phyloP scores from a whole-genome alignment of 2,329 filamentous ascomycete species.

The Fusarium sp. region DNA sequence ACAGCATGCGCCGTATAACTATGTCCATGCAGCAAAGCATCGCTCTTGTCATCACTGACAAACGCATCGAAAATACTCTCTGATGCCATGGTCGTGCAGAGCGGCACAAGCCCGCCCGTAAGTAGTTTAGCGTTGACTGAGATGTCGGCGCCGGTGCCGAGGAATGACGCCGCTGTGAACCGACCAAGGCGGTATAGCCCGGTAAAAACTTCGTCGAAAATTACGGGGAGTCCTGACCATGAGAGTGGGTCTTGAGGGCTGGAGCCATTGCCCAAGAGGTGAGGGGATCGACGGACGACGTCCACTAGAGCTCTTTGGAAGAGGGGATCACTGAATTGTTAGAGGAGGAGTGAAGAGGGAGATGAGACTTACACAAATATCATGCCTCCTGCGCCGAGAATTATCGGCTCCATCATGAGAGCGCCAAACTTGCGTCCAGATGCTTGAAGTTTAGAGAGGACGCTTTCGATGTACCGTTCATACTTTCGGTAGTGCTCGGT shows the following conservation, averaged over 20 bases:
- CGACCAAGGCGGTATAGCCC: constrained; percentile 84
- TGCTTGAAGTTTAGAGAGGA: constrained; percentile 60
- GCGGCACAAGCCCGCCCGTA: constrained; percentile 80
- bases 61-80: constrained; percentile 78
- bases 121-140: constrained; percentile 85
- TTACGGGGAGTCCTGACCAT: constrained; percentile 80
- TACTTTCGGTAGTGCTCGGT: constrained; percentile 62
- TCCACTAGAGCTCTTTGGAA: constrained; percentile 79
- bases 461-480: constrained; percentile 64
- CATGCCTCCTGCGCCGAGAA: constrained; percentile 88
- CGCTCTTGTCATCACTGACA: constrained; percentile 75
- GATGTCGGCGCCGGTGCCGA: constrained; percentile 75
- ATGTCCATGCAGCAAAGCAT: constrained; percentile 84
- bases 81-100: constrained; percentile 80
- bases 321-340: constrained; percentile 71
- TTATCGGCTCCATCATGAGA: constrained; percentile 80
- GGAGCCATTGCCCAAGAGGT: constrained; percentile 58
- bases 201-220: constrained; percentile 90
- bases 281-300: constrained; percentile 67
- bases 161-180: constrained; percentile 74
- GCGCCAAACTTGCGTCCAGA: constrained; percentile 77
- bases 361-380: constrained; percentile 69
- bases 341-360: constrained; percentile 13
- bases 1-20: constrained; percentile 88
- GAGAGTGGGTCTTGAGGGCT: constrained; percentile 38